Conservation (phyloP, 108 stramenopile species). For the Cyclotella distinguenda region DNA sequence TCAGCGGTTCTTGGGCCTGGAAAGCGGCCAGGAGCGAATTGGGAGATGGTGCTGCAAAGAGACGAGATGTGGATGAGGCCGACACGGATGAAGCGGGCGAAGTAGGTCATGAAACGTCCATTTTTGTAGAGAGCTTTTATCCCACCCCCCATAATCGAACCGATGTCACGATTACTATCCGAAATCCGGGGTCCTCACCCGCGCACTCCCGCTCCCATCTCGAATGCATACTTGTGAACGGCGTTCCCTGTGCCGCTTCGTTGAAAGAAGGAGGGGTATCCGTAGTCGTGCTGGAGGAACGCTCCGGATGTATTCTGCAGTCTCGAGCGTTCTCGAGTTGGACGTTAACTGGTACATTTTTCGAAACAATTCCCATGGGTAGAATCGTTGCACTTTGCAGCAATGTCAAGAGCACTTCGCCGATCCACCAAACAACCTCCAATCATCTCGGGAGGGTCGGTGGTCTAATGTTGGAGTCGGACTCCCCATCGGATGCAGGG, state of each 20-base stretch:
- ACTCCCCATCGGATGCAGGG: not conserved
- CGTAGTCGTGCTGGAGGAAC: conserved; percentile 62
- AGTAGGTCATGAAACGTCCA: conserved; percentile 19
- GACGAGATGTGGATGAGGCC: not conserved
- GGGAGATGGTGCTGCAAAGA: conserved; percentile 29
- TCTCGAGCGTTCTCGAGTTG: conserved; percentile 59
- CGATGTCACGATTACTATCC: conserved; percentile 33
- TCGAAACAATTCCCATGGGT: conserved; percentile 49
- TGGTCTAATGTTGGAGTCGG: conserved; percentile 29
- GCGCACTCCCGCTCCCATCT: conserved; percentile 2
- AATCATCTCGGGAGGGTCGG: conserved; percentile 29
- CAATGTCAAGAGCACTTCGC: conserved; percentile 8
- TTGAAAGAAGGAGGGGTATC: conserved; percentile 49
- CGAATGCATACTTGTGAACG: conserved; percentile 36
- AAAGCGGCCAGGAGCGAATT: conserved; percentile 64
- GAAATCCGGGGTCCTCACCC: conserved; percentile 10
- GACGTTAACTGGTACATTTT: conserved; percentile 45
- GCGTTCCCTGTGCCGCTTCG: conserved; percentile 56
- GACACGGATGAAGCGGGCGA: conserved; percentile 17
- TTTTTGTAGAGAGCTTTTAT: conserved; percentile 58
- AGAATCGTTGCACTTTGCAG: conserved; percentile 64
- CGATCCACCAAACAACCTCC: conserved; percentile 2
- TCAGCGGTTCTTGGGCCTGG: conserved; percentile 76
- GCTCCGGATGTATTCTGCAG: conserved; percentile 69
- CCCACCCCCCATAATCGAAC: conserved; percentile 31